phyloP scores from a whole-genome alignment of 345 rosid species.

The Corchorus capsularis region DNA sequence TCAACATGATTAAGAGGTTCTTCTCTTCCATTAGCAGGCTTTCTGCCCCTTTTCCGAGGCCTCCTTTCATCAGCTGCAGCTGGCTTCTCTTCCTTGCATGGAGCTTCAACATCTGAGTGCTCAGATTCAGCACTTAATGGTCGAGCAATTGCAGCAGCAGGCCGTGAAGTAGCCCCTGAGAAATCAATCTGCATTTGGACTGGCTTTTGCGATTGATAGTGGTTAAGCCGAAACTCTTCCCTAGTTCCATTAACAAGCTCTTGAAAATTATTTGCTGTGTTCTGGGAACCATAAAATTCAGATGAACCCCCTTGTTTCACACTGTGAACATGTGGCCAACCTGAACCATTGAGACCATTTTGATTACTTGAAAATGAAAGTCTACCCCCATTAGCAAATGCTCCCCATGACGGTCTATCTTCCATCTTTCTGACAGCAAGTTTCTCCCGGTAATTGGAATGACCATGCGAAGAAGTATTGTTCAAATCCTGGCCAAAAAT shows the following conservation, averaged over 20 bases:
- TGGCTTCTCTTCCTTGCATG: constrained; percentile 57
- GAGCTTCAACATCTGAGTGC: constrained; percentile 77
- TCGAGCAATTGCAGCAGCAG: constrained; percentile 45
- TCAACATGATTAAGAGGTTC: constrained; percentile 97
- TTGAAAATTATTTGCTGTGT: constrained; percentile 41
- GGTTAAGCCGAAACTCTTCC: constrained; percentile 49
- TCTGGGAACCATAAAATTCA: constrained; percentile 48
- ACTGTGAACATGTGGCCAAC: constrained; percentile 58
- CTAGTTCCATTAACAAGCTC: constrained; percentile 48
- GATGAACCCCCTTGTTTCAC: constrained; percentile 44
- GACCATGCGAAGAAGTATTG: constrained; percentile 33
- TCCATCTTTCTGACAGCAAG: constrained; percentile 87
- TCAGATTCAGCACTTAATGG: constrained; percentile 56
- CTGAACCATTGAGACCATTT: constrained; percentile 49
- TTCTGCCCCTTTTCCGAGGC: constrained; percentile 92
- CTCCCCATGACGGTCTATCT: constrained; percentile 61
- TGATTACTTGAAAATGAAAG: constrained; percentile 43
- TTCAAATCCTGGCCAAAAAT: constrained; percentile 82
- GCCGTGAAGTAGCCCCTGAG: constrained; percentile 63
- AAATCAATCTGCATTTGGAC: constrained; percentile 77
- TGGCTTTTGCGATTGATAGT: constrained; percentile 53
- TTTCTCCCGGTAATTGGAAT: constrained; percentile 72
- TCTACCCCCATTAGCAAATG: constrained; percentile 46
- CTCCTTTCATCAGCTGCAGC: constrained; percentile 57
- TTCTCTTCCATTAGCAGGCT: constrained; percentile 97